Conservation (phyloP, 2,329 filamentous ascomycete species). For the Paracoccidioides brasiliensis region DNA sequence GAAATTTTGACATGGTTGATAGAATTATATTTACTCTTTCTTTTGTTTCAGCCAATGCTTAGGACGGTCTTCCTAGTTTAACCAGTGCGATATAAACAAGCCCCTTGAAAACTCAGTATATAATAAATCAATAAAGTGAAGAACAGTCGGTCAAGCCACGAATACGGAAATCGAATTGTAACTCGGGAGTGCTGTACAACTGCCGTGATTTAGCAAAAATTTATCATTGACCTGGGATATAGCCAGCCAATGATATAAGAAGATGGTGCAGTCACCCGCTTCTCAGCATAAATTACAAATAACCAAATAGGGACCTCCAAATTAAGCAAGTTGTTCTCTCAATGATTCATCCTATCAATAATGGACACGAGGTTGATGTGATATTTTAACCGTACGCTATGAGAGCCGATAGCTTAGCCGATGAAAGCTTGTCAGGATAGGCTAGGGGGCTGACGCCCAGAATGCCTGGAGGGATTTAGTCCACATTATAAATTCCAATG, state of each 20-base stretch:
- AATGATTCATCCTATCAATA: too few relatives aligned
- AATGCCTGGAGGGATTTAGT: too few relatives aligned
- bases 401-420: not conserved
- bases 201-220: not conserved
- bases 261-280: too few relatives aligned
- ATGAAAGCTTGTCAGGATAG: not conserved
- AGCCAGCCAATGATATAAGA: too few relatives aligned
- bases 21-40: not conserved
- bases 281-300: too few relatives aligned
- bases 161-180: not conserved
- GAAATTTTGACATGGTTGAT: constrained; percentile 10
- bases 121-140: not conserved
- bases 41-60: not conserved
- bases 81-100: not conserved
- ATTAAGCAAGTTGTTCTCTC: too few relatives aligned
- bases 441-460: too few relatives aligned
- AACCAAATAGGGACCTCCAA: too few relatives aligned
- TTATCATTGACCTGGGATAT: too few relatives aligned
- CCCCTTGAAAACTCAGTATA: not conserved
- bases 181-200: not conserved
- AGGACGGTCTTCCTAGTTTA: not conserved
- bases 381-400: not conserved
- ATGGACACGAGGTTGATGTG: too few relatives aligned
- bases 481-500: too few relatives aligned
- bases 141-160: not conserved